phyloP scores from a whole-genome alignment of 768 basidiomycete species.

The Lactarius trivialis region DNA sequence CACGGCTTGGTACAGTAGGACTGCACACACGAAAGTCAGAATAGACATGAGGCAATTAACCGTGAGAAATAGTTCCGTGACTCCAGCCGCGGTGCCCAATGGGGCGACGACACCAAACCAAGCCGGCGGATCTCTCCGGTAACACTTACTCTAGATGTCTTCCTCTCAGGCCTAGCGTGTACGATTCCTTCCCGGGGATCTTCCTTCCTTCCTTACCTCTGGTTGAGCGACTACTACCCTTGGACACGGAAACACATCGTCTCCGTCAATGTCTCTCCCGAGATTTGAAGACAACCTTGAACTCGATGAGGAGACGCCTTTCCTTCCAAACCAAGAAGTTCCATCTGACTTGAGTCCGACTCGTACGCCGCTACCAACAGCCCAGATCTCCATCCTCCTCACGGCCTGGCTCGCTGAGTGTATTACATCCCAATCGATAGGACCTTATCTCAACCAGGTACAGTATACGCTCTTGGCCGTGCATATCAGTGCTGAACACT shows the following conservation, averaged over 20 bases:
- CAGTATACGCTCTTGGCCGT: not conserved
- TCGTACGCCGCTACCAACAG: not conserved
- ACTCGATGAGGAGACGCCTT: not conserved
- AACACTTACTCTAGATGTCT: no score
- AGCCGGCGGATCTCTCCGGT: no score
- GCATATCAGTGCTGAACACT: not conserved
- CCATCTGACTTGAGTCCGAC: not conserved
- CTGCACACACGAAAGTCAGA: no score
- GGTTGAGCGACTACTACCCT: no score
- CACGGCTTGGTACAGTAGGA: constrained; percentile 48
- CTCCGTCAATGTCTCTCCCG: not conserved
- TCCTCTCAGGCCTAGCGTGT: no score
- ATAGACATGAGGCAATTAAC: no score
- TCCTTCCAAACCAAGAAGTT: not conserved
- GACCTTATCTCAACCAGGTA: not conserved
- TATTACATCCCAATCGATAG: not conserved
- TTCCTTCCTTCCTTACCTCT: not conserved
- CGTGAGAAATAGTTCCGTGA: no score
- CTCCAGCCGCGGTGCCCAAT: no score
- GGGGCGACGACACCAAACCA: no score
- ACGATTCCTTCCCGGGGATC: no score
- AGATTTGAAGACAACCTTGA: not conserved
- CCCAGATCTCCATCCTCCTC: not conserved
- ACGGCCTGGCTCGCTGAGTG: not conserved
- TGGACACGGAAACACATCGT: not conserved